A percentile compares a stretch with the other conserved stretches of the same genome.
Evolutionary conservation across 2,329 filamentous ascomycete genomes (phyloP).

Genomic region (Claviceps spartinae): DNA sequence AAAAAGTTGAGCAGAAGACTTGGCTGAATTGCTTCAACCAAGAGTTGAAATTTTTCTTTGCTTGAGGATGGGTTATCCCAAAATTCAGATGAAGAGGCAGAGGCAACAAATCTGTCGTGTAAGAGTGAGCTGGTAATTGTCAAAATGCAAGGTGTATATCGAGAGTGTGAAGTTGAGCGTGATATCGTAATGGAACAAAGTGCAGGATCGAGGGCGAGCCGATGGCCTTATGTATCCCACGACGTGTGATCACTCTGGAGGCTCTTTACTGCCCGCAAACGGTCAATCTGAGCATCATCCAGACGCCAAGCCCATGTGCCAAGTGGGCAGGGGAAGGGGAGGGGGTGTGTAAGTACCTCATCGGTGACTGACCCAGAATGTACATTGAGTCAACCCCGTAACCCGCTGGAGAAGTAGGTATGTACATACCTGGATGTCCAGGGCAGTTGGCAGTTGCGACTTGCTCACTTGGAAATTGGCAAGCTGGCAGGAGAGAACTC

Average conservation of each 20-base stretch:
- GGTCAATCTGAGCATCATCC: constrained; percentile 17
- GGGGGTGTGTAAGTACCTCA: background rate
- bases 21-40: background rate
- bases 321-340: background rate
- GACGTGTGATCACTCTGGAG: background rate
- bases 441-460: background rate
- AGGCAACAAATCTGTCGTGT: too few relatives aligned
- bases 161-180: background rate
- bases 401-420: constrained; percentile 2
- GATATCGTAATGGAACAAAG: background rate
- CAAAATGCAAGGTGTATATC: background rate
- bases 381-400: background rate
- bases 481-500: too few relatives aligned
- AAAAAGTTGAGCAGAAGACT: too few relatives aligned
- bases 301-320: constrained; percentile 1
- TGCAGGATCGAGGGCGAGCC: constrained; percentile 12
- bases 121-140: too few relatives aligned
- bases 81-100: background rate
- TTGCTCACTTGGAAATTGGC: too few relatives aligned
- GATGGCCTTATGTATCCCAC: constrained; percentile 18
- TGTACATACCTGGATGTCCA: constrained; percentile 3
- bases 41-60: background rate
- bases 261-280: constrained; percentile 6
- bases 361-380: too few relatives aligned
- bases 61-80: background rate